Base-by-base conservation (phyloP, 805 yeast species). In the Ogataea corticis region DNA sequence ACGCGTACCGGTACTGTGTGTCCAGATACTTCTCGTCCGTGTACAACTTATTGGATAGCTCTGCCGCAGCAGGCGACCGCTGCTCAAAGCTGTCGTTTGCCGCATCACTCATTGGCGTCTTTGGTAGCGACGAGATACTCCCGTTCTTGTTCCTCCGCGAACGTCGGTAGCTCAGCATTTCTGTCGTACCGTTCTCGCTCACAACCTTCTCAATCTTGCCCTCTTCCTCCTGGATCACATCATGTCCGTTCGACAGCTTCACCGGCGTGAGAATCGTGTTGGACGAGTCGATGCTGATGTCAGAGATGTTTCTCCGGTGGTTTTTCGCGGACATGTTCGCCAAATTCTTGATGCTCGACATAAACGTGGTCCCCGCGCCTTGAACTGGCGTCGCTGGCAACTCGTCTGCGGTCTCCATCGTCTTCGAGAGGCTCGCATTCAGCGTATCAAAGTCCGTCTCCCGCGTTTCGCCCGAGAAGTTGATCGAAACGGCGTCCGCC, bases 1-100 rank as follows among this genome's bases (percentile, higher is more conserved):
- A 69, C 1, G 97, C 89, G 58, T 73, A 86, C 42, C 82, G 71
- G 58, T 79, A 83, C 12, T 67, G 71, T 0, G 92, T 80, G 48
- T 75, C 80, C 28, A 74, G 66, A 56, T 69, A 84, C 48, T 69
- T 73, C 52, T 83, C 88, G 42, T 78, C 83, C 6, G 73, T 72
- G 56, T 83, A 85, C 7, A 76, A 57, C 43, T 68, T 73, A 52
- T 77, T 80, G 45, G 51, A 58, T 21, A 48, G 49, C 15, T 51
- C 51, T 4, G 33, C 33, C 1, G 55, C 48, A 12, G 58, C 48
- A 6, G 31, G 15, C 31, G 38, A 35, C 27, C 37, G 37, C 25
- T 33, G 48, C n/a, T 47, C 51, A 21, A 41, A 37, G n/a, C 52
- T 49, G 36, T 48, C 51, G 36, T 36, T 38, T 14, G 44, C 32